phyloP scores from a whole-genome alignment of 768 basidiomycete species.

The Tulasnella sp. region DNA sequence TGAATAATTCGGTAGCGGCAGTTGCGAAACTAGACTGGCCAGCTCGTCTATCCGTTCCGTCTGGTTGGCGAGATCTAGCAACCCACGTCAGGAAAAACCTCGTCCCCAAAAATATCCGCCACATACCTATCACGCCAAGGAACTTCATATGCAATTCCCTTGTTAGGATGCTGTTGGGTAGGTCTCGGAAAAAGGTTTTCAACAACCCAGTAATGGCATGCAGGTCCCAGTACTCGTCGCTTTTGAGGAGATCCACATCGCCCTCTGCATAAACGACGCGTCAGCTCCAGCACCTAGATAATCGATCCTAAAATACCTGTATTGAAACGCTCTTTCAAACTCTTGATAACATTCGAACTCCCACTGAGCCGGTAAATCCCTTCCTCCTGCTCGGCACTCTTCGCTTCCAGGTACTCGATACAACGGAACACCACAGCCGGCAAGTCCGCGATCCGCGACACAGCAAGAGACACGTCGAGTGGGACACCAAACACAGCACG shows the following conservation, averaged over 20 bases:
- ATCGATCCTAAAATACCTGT: constrained; percentile 39
- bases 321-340: constrained; percentile 86
- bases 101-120: background rate
- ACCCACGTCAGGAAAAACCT: too few species aligned
- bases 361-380: constrained; percentile 95
- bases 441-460: constrained; percentile 78
- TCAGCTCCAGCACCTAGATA: background rate
- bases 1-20: constrained; percentile 89
- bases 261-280: constrained; percentile 49
- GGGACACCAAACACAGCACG: constrained; percentile 83
- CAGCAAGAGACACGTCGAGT: constrained; percentile 74
- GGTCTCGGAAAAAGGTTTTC: constrained; percentile 84
- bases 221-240: constrained; percentile 92
- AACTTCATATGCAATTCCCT: constrained; percentile 84
- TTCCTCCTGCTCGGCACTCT: constrained; percentile 91
- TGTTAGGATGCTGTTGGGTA: constrained; percentile 86
- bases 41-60: constrained; percentile 83
- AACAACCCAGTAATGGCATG: constrained; percentile 93
- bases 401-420: constrained; percentile 88
- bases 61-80: constrained; percentile 71
- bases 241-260: constrained; percentile 79
- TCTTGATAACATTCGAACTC: constrained; percentile 90
- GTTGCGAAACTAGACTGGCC: constrained; percentile 66
- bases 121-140: constrained; percentile 83
- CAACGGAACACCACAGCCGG: constrained; percentile 92